Evolutionary conservation across 2,329 filamentous ascomycete species (phyloP), one percentile per base, ranked within the genome.

Genomic region (Endoconidiophora polonica): DNA sequence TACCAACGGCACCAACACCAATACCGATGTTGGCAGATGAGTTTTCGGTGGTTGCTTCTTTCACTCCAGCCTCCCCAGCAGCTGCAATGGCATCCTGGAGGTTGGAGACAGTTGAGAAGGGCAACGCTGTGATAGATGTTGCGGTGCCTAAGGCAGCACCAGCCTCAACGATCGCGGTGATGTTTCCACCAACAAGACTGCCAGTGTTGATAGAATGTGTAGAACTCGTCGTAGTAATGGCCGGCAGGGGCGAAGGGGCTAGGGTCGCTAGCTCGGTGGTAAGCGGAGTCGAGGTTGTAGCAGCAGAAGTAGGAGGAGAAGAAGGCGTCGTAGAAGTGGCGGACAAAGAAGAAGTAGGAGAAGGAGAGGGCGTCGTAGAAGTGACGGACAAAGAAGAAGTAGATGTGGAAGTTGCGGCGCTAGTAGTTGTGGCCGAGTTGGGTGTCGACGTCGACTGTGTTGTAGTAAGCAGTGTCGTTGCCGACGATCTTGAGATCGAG

Each of bases 1-100:
- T 44, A 49, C 47, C 44, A 22, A 47, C 48, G 14, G 51, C 48
- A 18, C 51, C 51, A 42, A 53, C 16, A 12, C 51, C 51, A 16
- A 53, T 53, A 18, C 33, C 22, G 9, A 43, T 48, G 43, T 53
- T 53, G 39, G 33, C 39, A 20, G 38, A 29, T 18, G 47, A 16
- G 47, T 48, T 50, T 23, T 24, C 46, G 5, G 33, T 7, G 4
- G 41, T 41, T 12, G 36, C 41, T 20, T 29, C 20, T 4, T 46
- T 5, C 10, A 12, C 20, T 7, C 2, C 7, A 24, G 33, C 46
- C 37, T 42, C 43, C 14, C 26, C 12, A 16, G 47, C 7, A n/a
- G 50, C 29, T 9, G 47, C 39, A 16, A 50, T 37, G 43, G 44
- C 48, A 14, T 41, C 47, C 29, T 49, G 39, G 20, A 53, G 40